Evolutionary conservation across 2,329 filamentous ascomycete species (phyloP).

Genomic region (Myriosclerotinia scirpicola): DNA sequence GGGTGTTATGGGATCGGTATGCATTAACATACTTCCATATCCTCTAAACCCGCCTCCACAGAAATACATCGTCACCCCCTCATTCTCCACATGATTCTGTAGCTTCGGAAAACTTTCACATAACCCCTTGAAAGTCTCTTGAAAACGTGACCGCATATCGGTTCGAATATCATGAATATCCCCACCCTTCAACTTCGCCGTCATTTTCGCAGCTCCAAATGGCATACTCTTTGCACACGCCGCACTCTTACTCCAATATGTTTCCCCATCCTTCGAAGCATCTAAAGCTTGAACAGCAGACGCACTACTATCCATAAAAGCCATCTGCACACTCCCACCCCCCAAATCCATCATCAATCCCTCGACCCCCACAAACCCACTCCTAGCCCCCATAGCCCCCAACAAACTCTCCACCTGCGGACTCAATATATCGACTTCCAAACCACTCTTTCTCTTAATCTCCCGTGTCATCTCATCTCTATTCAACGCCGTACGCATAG

Average conservation of each 20-base stretch:
- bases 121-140: constrained; percentile 57
- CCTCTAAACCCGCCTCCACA: constrained; percentile 89
- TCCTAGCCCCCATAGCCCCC: constrained; percentile 80
- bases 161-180: constrained; percentile 6
- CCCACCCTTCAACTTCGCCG: constrained; percentile 46
- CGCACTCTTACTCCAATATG: constrained; percentile 56
- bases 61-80: constrained; percentile 71
- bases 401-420: constrained; percentile 81
- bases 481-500: constrained; percentile 79
- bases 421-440: constrained; percentile 69
- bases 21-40: constrained; percentile 88
- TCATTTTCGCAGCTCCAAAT: constrained; percentile 60
- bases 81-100: constrained; percentile 27
- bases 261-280: constrained; percentile 27
- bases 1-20: constrained; percentile 67
- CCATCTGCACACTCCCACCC: constrained; percentile 68
- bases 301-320: constrained; percentile 51
- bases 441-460: constrained; percentile 64
- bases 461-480: constrained; percentile 63
- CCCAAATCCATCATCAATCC: constrained; percentile 87
- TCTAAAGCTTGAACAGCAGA: too few relatives aligned
- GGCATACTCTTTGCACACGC: constrained; percentile 57
- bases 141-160: constrained; percentile 54
- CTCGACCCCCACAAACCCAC: constrained; percentile 66
- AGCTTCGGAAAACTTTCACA: constrained; percentile 47